Evolutionary conservation across 306 rosid species (phyloP), one percentile per base, ranked within the genome.

Genomic region (Rosa rugosa): DNA sequence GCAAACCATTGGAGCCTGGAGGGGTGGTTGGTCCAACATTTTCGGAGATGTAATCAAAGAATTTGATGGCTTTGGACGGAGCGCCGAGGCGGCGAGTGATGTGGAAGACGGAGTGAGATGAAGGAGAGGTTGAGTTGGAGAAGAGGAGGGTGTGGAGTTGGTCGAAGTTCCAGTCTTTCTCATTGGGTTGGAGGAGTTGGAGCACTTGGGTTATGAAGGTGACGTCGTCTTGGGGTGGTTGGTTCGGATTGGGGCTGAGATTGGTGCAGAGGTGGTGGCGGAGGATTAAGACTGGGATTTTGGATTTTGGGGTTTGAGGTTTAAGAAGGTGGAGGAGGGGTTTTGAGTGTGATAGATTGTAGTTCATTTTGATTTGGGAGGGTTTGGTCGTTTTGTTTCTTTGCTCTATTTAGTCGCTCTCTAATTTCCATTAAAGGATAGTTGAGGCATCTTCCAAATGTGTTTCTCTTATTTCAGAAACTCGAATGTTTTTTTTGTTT

Each of bases 121-220:
- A 77, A 18, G 84, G 51, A 49, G 85, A 74, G 20, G 42, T 36
- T 22, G 85, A 27, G 64, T 41, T 68, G 59, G 86, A 80, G 80
- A 86, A 86, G 72, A 90, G 86, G 68, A 88, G 83, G 71, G 47
- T 40, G 34, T 31, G 87, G 71, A 92, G 94, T 23, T 79, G 77
- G 25, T 80, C 80, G 16, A 63, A 42, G 85, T 85, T 47, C 89
- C 88, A 86, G 17, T 86, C 77, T 42, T 79, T 75, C 36, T 86
- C 80, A 54, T 90, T 83, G 34, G 71, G 53, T 77, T 77, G 83
- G 80, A 92, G 87, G 77, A 87, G 89, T 65, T 87, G 74, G 42
- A 86, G 72, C 0, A 70, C 87, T 77, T 87, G 86, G 84, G 81
- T 78, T 42, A 87, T 68, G 11, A 76, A 31, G 36, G 36, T 2